These are phyloP conservation scores for Bipolaris zeicola DNA, from an alignment of 2,329 filamentous ascomycete genomes.

Conservation along the genomic window DNA sequence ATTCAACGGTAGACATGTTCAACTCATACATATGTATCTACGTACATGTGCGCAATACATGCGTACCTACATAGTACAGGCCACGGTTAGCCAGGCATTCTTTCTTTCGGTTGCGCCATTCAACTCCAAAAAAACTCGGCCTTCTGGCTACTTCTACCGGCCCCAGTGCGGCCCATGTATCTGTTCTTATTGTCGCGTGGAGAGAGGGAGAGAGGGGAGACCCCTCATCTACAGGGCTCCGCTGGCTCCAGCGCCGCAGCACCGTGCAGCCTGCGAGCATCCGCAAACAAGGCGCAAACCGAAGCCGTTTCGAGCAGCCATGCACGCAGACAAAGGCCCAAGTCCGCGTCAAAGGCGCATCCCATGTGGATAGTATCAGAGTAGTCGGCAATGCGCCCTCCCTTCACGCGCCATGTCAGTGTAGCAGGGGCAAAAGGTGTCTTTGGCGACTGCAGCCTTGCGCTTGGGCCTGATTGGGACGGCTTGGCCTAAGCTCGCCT, in stretches of 20 bases:
- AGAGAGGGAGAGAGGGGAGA: neutral
- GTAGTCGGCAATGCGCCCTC: neutral
- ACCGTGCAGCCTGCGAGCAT: neutral
- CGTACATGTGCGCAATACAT: neutral
- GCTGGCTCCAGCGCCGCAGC: constrained; percentile 1
- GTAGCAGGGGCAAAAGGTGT: constrained; percentile 3
- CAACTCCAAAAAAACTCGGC: neutral
- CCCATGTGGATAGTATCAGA: neutral
- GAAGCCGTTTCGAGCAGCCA: neutral
- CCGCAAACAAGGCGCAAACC: constrained; percentile 10
- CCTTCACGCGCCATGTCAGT: too few relatives aligned
- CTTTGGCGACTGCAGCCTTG: constrained; percentile 31
- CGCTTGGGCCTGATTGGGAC: constrained; percentile 17
- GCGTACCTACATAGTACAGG: neutral
- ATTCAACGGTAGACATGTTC: neutral
- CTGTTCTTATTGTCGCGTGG: neutral
- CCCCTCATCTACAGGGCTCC: neutral
- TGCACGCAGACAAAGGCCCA: neutral
- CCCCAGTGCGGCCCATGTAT: constrained; percentile 2
- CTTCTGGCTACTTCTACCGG: constrained; percentile 12
- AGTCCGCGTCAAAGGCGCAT: neutral
- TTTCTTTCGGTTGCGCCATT: too few relatives aligned
- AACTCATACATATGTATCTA: neutral
- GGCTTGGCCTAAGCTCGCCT: constrained; percentile 27
- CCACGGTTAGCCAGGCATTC: neutral